Evolutionary conservation across 768 basidiomycete genomes (phyloP).

Genomic region (Termitomyces sp.): DNA sequence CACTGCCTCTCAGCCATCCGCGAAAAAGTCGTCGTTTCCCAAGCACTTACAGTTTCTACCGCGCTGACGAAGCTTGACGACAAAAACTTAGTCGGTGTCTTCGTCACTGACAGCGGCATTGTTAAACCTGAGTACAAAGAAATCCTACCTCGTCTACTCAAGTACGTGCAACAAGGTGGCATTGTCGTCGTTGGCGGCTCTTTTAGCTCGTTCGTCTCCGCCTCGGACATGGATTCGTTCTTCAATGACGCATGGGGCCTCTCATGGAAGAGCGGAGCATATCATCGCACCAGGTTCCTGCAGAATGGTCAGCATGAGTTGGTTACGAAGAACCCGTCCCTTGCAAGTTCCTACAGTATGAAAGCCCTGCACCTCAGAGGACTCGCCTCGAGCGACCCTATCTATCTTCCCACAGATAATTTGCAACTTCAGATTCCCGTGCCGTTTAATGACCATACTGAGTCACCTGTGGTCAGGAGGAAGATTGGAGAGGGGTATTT

Average conservation of each 20-base stretch:
- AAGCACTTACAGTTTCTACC: conserved; percentile 8
- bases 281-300: conserved; percentile 16
- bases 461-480: conserved; percentile 29
- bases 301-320: conserved; percentile 17
- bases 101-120: conserved; percentile 32
- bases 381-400: conserved; percentile 11
- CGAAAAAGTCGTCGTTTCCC: conserved; percentile 15
- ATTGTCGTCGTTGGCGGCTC: conserved; percentile 26
- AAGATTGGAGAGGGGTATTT: conserved; percentile 30
- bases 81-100: conserved; percentile 27
- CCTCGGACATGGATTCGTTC: conserved; percentile 11
- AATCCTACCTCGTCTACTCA: conserved; percentile 26
- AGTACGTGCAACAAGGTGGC: conserved; percentile 33
- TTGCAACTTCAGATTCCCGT: neutral
- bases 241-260: conserved; percentile 21
- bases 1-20: conserved; percentile 19
- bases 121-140: conserved; percentile 17
- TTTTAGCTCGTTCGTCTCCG: conserved; percentile 19
- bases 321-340: conserved; percentile 12
- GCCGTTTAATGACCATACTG: conserved; percentile 15
- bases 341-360: conserved; percentile 25
- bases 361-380: conserved; percentile 26
- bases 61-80: conserved; percentile 22
- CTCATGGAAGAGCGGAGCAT: conserved; percentile 22
- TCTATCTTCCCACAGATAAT: conserved; percentile 21